Conservation (phyloP, 2,329 filamentous ascomycete genomes). For the Whalleya microplaca region DNA sequence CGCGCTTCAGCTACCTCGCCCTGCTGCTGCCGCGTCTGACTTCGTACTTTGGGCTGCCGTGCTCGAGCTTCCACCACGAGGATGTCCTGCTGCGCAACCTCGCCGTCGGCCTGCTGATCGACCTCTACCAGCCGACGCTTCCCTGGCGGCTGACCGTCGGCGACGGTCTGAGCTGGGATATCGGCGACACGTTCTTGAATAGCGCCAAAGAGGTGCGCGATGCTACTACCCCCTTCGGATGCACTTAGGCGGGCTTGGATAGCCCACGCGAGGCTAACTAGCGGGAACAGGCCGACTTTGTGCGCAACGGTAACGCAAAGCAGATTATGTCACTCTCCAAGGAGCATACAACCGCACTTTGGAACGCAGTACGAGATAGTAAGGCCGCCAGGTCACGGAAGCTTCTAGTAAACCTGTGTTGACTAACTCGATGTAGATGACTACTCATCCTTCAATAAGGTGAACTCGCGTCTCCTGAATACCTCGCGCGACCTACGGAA, state of each 20-base stretch:
- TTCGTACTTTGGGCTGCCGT: conserved; percentile 56
- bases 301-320: conserved; percentile 85
- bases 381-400: conserved; percentile 34
- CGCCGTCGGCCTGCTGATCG: conserved; percentile 46
- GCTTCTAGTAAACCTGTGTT: background rate
- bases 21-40: conserved; percentile 59
- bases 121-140: conserved; percentile 58
- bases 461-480: conserved; percentile 78
- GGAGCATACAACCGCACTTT: conserved; percentile 79
- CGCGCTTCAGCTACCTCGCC: conserved; percentile 63
- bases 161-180: conserved; percentile 62
- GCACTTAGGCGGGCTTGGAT: background rate
- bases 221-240: background rate
- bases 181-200: conserved; percentile 66
- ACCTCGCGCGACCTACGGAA: conserved; percentile 75
- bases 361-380: conserved; percentile 79
- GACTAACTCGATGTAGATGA: conserved; percentile 58
- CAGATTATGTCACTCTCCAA: conserved; percentile 89
- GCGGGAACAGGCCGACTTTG: conserved; percentile 71
- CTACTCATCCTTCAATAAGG: conserved; percentile 69
- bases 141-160: conserved; percentile 60
- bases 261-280: background rate
- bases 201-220: conserved; percentile 62
- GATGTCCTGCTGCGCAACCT: conserved; percentile 40
- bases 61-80: conserved; percentile 61